A percentile compares a stretch with the other conserved stretches of the same genome.
Conservation (phyloP, 768 basidiomycete species). For the Lentinus tigrinus region DNA sequence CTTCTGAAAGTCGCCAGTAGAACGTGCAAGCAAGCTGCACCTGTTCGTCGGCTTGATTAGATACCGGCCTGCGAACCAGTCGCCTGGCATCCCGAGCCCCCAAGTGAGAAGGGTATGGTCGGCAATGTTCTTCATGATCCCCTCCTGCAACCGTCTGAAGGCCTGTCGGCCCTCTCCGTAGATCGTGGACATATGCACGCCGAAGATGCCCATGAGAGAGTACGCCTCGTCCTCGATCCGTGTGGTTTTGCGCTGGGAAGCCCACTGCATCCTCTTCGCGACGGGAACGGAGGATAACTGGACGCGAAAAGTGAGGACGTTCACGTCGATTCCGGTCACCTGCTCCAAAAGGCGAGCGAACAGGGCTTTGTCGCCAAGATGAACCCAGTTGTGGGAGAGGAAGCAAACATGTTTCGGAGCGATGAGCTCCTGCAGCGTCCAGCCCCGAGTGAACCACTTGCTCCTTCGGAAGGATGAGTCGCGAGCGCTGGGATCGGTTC, state of each 20-base stretch:
- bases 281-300: not conserved
- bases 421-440: slow-evolving; percentile 7
- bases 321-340: slow-evolving; percentile 1
- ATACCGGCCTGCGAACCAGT: not conserved
- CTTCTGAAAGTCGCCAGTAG: not conserved
- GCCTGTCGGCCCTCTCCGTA: slow-evolving; percentile 4
- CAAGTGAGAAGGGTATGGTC: slow-evolving; percentile 4
- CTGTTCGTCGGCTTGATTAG: not conserved
- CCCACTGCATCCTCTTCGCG: slow-evolving; percentile 9
- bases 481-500: not conserved
- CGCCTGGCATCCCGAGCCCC: slow-evolving; percentile 2
- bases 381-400: not conserved
- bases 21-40: not conserved
- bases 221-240: slow-evolving; percentile 9
- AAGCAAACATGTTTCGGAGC: not conserved
- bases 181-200: not conserved
- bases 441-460: slow-evolving; percentile 1
- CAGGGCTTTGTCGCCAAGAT: not conserved
- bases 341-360: not conserved
- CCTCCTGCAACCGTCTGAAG: slow-evolving; percentile 5
- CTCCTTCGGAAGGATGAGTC: slow-evolving; percentile 3
- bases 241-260: not conserved
- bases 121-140: slow-evolving; percentile 3
- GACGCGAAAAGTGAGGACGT: slow-evolving; percentile 2
- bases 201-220: slow-evolving; percentile 7